A percentile compares a stretch with the other conserved stretches of the same genome.
phyloP scores from a whole-genome alignment of 2,329 filamentous ascomycete species.

The Penicillium sp. region DNA sequence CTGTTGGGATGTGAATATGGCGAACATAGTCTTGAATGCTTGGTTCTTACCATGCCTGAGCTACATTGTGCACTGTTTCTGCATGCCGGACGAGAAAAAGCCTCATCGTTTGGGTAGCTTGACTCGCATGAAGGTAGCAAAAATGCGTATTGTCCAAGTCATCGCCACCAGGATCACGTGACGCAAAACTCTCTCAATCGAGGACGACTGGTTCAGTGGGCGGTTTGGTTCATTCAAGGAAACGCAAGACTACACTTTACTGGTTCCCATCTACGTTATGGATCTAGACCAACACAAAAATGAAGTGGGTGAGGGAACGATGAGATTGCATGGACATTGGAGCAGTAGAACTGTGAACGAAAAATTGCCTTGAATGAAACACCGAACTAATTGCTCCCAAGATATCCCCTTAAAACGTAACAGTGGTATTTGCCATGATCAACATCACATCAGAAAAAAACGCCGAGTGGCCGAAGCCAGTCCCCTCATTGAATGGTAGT shows the following conservation, averaged over 20 bases:
- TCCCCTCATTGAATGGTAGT: constrained; percentile 26
- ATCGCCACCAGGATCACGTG: background rate
- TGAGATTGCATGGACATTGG: constrained; percentile 29
- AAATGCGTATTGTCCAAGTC: background rate
- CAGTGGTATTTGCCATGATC: constrained; percentile 32
- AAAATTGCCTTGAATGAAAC: constrained; percentile 34
- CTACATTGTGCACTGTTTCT: constrained; percentile 88
- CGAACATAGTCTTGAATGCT: background rate
- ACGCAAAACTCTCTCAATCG: background rate
- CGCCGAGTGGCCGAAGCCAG: constrained; percentile 25
- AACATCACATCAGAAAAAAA: constrained; percentile 27
- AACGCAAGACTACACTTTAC: background rate
- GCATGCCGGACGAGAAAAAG: constrained; percentile 82
- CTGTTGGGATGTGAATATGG: constrained; percentile 40
- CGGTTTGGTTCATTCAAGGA: background rate
- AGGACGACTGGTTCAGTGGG: background rate
- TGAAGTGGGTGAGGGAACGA: constrained; percentile 26
- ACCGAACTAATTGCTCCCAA: constrained; percentile 33
- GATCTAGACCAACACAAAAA: constrained; percentile 6
- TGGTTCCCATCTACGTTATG: constrained; percentile 11
- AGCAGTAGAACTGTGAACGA: constrained; percentile 31
- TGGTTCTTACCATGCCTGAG: constrained; percentile 65
- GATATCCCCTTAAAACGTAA: constrained; percentile 22
- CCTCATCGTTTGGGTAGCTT: constrained; percentile 47
- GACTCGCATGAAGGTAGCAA: background rate